Conservation (phyloP, 202 grass and related monocot genomes). For the Sporobolus alterniflorus region DNA sequence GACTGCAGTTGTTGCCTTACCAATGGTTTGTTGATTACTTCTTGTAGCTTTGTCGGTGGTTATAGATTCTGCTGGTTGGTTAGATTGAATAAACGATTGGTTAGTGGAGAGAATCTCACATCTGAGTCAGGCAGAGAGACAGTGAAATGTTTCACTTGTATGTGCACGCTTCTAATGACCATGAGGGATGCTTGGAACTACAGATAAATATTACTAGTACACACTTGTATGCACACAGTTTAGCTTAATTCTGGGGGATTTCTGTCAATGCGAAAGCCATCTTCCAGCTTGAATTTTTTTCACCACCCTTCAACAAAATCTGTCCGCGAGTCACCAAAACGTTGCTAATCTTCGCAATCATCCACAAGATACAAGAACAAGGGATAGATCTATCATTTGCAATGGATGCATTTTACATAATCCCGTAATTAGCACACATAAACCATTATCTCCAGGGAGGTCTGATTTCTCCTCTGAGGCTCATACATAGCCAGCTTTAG, state of each 20-base stretch:
- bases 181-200: not conserved
- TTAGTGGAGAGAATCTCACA: too few relatives aligned
- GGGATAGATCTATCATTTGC: slow-evolving; percentile 4
- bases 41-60: not conserved
- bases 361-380: not conserved
- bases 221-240: too few relatives aligned
- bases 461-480: slow-evolving; percentile 19
- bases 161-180: not conserved
- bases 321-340: not conserved
- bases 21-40: not conserved
- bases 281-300: not conserved
- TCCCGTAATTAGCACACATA: slow-evolving; percentile 21
- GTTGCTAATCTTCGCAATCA: not conserved
- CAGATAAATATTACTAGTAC: not conserved
- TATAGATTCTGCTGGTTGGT: not conserved
- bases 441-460: slow-evolving; percentile 18
- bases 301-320: not conserved
- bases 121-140: not conserved
- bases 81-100: not conserved
- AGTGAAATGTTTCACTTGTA: not conserved
- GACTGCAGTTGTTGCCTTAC: not conserved
- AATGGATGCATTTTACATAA: slow-evolving; percentile 6
- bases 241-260: not conserved
- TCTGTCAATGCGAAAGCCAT: too few relatives aligned
- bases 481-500: slow-evolving; percentile 25